Percentiles rank a stretch among this genome's conserved stretches.
phyloP scores from a whole-genome alignment of 441 rosid genomes.

The Pelargonium cotyledonis region DNA sequence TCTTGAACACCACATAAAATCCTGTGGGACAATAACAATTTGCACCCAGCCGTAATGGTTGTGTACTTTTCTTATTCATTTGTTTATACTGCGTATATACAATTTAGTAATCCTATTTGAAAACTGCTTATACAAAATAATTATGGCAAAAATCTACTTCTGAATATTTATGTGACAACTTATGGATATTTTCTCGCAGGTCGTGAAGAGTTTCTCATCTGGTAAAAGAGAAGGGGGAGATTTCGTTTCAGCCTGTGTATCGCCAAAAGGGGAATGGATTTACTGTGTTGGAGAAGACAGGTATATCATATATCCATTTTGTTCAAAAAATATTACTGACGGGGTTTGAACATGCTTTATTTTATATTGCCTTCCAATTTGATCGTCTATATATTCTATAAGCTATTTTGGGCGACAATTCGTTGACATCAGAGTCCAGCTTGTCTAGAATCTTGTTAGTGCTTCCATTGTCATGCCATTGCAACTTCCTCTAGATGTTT shows the following conservation, averaged over 20 bases:
- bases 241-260: conserved; percentile 63
- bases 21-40: too few species aligned
- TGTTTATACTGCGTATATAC: too few species aligned
- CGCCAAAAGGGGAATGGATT: conserved; percentile 97
- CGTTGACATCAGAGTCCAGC: too few species aligned
- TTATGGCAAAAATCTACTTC: conserved; percentile 14
- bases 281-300: conserved; percentile 95
- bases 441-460: too few species aligned
- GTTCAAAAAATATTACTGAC: background rate
- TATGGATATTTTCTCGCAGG: conserved; percentile 34
- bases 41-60: too few species aligned
- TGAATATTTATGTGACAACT: conserved; percentile 10
- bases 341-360: background rate
- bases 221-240: conserved; percentile 96
- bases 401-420: too few species aligned
- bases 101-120: background rate
- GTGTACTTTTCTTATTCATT: too few species aligned
- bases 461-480: too few species aligned
- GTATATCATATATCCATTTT: conserved; percentile 27
- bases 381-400: background rate
- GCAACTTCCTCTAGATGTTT: too few species aligned
- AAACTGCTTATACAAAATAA: conserved; percentile 2
- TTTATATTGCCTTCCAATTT: background rate
- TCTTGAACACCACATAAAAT: too few species aligned
- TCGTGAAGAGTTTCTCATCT: conserved; percentile 95